Base-by-base conservation (phyloP, 768 basidiomycete genomes). In the Crepidotus variabilis region DNA sequence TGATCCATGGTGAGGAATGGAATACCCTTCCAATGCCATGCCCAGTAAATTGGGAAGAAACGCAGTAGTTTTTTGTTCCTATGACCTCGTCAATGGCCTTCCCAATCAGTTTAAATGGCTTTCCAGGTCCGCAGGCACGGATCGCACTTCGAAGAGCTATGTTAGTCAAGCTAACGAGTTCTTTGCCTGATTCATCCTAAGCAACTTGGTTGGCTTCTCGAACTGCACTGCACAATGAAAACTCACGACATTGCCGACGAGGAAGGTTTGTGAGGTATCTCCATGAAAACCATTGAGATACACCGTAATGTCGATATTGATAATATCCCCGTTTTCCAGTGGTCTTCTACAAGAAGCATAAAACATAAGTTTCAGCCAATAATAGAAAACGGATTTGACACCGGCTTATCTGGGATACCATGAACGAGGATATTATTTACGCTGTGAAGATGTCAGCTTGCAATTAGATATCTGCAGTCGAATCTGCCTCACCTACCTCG, bases 291-390 rank as follows among this genome's bases (percentile, higher is more conserved):
- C 88, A 55, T 91, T 72, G n/a, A 87, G 72, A 67, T 82, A 95
- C 7, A 95, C 78, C 1, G 94, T 95, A 8, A 97, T 71, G 68
- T 97, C 94, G 46, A 96, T 77, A 67, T 94, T 94, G 63, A 97
- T 75, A 47, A 97, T 89, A 59, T 97, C 94, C 0, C 88, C 89
- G 47, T 90, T 77, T 66, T 88, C 80, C 2, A 97, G 78, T 0
- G 83, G 84, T 34, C 93, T 90, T 56, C 93, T 94, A 60, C 9
- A 53, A 22, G 47, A 39, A 48, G 36, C 54, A 23, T 13, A 52
- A 54, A 54, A 36, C 2, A 8, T n/a, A 32, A 36, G 13, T 10
- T 20, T 1, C 14, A 48, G n/a, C 46, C 10, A 46, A 14, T 21
- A n/a, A 10, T 47, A 39, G 23, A 24, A 6, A 16, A 39, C 22